phyloP scores from a whole-genome alignment of 495 filamentous ascomycete species.

The Halenospora varia region DNA sequence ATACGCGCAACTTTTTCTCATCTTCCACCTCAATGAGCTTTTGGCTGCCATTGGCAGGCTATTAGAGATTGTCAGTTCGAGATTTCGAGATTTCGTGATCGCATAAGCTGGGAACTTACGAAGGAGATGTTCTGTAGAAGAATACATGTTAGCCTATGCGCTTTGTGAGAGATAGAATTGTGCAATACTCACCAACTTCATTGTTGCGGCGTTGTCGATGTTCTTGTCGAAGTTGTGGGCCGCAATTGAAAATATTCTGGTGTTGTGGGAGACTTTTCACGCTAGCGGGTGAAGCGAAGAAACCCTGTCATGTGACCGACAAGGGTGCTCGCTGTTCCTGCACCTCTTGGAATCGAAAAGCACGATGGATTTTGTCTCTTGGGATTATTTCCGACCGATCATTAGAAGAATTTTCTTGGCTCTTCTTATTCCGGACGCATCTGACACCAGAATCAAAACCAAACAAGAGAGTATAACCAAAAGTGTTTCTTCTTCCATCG shows the following conservation, averaged over 20 bases:
- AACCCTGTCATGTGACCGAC: constrained; percentile 3
- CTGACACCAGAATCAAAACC: no score
- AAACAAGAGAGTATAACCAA: background rate
- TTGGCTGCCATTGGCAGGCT: constrained; percentile 95
- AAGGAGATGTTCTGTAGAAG: constrained; percentile 69
- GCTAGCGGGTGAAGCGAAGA: constrained; percentile 1
- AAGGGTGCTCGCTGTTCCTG: background rate
- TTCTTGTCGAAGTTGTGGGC: background rate
- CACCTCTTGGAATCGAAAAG: background rate
- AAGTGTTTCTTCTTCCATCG: no score
- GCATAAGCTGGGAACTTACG: constrained; percentile 25
- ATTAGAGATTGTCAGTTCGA: constrained; percentile 9
- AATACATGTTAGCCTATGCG: constrained; percentile 16
- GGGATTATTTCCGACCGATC: background rate
- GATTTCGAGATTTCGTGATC: constrained; percentile 2
- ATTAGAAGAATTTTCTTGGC: background rate
- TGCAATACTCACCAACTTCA: constrained; percentile 25
- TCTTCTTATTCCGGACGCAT: no score
- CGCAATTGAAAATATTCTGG: constrained; percentile 4
- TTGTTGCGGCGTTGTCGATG: constrained; percentile 15
- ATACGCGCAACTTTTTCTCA: constrained; percentile 72
- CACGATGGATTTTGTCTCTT: background rate
- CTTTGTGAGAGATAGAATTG: background rate
- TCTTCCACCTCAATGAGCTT: constrained; percentile 98
- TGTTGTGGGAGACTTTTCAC: constrained; percentile 4